A percentile compares a stretch with the other conserved stretches of the same genome.
phyloP scores from a whole-genome alignment of 202 grass and related monocot genomes.

The Musa balbisiana region DNA sequence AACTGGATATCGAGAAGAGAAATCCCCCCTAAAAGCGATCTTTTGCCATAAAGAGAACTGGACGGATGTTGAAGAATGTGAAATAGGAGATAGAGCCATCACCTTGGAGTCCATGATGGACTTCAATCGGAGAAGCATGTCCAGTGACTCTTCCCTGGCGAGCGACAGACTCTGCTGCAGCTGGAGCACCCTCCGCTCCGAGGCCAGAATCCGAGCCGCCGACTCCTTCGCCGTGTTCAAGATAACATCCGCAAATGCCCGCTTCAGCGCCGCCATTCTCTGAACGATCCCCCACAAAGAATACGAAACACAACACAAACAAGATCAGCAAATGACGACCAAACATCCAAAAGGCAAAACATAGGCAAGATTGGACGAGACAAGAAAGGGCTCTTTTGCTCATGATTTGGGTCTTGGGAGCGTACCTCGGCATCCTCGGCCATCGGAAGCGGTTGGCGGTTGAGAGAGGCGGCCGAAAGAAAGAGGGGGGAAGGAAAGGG shows the following conservation, averaged over 20 bases:
- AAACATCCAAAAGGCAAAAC: not conserved
- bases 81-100: not conserved
- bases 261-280: conserved; percentile 50
- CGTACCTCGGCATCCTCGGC: not conserved
- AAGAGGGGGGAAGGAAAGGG: not conserved
- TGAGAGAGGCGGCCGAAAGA: not conserved
- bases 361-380: not conserved
- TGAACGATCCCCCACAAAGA: not conserved
- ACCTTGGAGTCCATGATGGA: conserved; percentile 70
- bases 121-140: conserved; percentile 54
- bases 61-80: not conserved
- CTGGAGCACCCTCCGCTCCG: conserved; percentile 42
- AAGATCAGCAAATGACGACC: too few species aligned
- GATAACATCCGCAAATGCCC: conserved; percentile 70
- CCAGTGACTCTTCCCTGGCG: conserved; percentile 54
- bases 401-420: not conserved
- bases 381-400: not conserved
- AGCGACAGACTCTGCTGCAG: conserved; percentile 31
- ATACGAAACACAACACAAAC: not conserved
- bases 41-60: too few species aligned
- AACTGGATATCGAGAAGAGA: not conserved
- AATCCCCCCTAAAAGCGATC: not conserved
- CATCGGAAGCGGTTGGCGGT: not conserved
- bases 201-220: conserved; percentile 71
- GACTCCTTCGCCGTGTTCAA: conserved; percentile 73